phyloP scores from a whole-genome alignment of 768 basidiomycete genomes.

The Cyclocybe cylindracea region DNA sequence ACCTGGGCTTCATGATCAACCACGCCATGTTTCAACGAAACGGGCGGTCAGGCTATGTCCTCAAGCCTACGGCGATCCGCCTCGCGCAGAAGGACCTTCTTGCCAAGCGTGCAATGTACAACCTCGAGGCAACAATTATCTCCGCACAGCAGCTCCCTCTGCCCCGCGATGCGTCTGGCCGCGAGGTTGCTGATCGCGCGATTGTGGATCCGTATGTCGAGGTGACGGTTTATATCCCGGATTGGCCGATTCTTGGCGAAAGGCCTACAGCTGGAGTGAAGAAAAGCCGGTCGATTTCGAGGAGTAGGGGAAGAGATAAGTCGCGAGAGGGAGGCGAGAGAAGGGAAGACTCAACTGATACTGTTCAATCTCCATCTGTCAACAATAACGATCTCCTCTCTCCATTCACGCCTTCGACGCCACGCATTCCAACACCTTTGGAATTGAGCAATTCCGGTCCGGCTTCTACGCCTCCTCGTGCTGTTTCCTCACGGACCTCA shows the following conservation, averaged over 20 bases:
- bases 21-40: constrained; percentile 95
- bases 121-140: constrained; percentile 54
- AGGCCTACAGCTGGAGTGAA: constrained; percentile 17
- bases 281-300: not conserved
- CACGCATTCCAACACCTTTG: too few relatives aligned
- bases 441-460: constrained; percentile 5
- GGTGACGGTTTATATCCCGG: constrained; percentile 76
- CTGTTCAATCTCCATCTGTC: too few relatives aligned
- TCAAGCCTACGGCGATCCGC: constrained; percentile 85
- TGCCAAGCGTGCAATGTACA: constrained; percentile 56
- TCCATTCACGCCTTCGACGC: constrained; percentile 14
- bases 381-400: not conserved
- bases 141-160: constrained; percentile 92
- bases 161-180: constrained; percentile 66
- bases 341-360: not conserved
- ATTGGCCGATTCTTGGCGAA: constrained; percentile 54
- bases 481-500: constrained; percentile 58
- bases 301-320: constrained; percentile 3
- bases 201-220: constrained; percentile 63
- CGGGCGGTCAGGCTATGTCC: constrained; percentile 86
- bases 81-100: constrained; percentile 58
- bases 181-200: constrained; percentile 58
- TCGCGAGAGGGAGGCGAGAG: not conserved
- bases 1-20: constrained; percentile 91
- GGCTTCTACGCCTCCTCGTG: constrained; percentile 30